Evolutionary conservation across 805 yeast genomes (phyloP), one percentile per base, ranked within the genome.

Genomic region (Kazachstania psychrophila): DNA sequence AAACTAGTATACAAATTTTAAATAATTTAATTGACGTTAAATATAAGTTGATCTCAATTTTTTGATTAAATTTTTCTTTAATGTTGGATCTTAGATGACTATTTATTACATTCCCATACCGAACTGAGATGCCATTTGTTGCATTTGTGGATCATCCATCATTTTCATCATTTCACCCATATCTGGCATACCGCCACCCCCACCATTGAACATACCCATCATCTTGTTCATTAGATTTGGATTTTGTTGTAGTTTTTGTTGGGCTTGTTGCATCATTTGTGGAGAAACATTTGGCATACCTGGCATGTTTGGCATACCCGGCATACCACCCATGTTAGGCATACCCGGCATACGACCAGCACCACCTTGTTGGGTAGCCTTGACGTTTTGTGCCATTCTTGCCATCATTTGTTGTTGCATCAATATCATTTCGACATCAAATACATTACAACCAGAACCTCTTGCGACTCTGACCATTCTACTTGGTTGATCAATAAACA

Each of bases 321-420:
- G 77, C 58, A 78, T 77, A 38, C 74, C 77, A 38, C 77, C 75
- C 68, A 66, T 65, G n/a, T 66, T 75, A 20, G 43, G 42, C 49
- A 41, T 29, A 43, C 44, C 40, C 3, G 29, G 27, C 33, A 31
- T 36, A 36, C 60, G 45, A 43, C 56, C 57, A 18, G 53, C 57
- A 34, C 66, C 72, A 64, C 70, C 69, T 30, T 37, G 41, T 31
- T 45, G 49, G 3, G 55, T 53, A 13, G 76, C 69, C 46, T 64
- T 65, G 28, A 76, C 74, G 47, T 73, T 75, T 57, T 79, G 80
- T 2, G 95, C 96, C 92, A 89, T 84, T 36, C 78, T 70, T 0
- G 94, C 86, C 95, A 92, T 87, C 80, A 86, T 82, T 59, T 82
- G 75, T 59, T 84, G 95, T 63, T 92, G 97, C 64, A 78, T 81